Percentiles rank a stretch among this genome's conserved stretches.
These are phyloP conservation scores for Sugiyamaella chiloensis DNA, from an alignment of 805 yeast species.

Conservation along the genomic window DNA sequence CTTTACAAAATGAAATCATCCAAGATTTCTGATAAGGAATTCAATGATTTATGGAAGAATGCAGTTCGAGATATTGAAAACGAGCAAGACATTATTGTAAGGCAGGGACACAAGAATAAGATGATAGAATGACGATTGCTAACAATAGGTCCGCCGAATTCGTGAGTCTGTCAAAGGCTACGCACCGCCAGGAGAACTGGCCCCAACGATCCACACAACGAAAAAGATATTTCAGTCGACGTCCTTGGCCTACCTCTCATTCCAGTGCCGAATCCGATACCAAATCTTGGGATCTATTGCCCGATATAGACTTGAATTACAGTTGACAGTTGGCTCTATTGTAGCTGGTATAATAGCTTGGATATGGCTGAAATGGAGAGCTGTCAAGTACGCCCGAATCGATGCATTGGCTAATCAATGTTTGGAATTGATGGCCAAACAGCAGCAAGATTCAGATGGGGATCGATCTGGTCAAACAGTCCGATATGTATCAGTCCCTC, in stretches of 20 bases:
- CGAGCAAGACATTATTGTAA: slow-evolving; percentile 31
- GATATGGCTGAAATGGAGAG: background rate
- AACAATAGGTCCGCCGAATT: slow-evolving; percentile 18
- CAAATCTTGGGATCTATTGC: slow-evolving; percentile 20
- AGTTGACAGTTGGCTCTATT: slow-evolving; percentile 2
- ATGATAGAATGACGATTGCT: background rate
- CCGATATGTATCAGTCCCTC: slow-evolving; percentile 19
- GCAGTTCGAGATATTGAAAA: slow-evolving; percentile 62
- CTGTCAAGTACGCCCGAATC: slow-evolving; percentile 3
- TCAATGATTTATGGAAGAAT: slow-evolving; percentile 69
- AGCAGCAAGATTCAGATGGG: slow-evolving; percentile 18
- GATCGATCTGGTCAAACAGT: slow-evolving; percentile 21
- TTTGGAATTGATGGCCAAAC: slow-evolving; percentile 14
- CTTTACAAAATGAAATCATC: slow-evolving; percentile 26
- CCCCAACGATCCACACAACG: slow-evolving; percentile 16
- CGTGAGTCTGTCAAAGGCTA: slow-evolving; percentile 20
- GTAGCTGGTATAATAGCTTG: slow-evolving; percentile 7
- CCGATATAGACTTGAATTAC: slow-evolving; percentile 20
- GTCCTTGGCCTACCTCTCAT: slow-evolving; percentile 23
- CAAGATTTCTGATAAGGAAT: slow-evolving; percentile 49
- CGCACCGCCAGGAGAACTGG: slow-evolving; percentile 18
- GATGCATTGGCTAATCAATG: slow-evolving; percentile 8
- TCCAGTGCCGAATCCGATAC: slow-evolving; percentile 22
- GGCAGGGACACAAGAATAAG: slow-evolving; percentile 13
- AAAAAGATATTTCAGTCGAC: slow-evolving; percentile 24